These are phyloP conservation scores for Blepharisma japonicum DNA, from an alignment of 73 alveolate species.

Conservation along the genomic window DNA sequence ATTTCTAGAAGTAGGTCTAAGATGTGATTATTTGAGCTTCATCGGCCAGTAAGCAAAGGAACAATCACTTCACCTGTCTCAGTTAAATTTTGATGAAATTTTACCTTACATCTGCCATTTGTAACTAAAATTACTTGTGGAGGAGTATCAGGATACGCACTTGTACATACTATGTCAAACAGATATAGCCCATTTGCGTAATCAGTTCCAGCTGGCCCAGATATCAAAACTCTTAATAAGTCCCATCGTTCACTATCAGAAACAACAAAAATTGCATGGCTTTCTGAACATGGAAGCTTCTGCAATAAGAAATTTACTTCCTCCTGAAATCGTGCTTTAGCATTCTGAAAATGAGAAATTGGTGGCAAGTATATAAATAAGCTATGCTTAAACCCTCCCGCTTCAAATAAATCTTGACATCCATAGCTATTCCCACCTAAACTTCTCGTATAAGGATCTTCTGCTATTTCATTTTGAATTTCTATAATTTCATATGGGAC, in stretches of 20 bases:
- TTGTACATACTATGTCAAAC: slow-evolving; percentile 87
- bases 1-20: slow-evolving; percentile 85
- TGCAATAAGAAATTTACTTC: neutral
- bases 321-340: neutral
- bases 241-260: slow-evolving; percentile 88
- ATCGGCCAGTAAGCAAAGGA: slow-evolving; percentile 90
- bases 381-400: slow-evolving; percentile 11
- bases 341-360: neutral
- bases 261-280: slow-evolving; percentile 91
- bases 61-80: slow-evolving; percentile 94
- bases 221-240: slow-evolving; percentile 87
- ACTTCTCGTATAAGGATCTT: too few species aligned
- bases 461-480: neutral
- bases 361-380: neutral
- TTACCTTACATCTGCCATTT: slow-evolving; percentile 84
- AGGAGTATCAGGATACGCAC: slow-evolving; percentile 88
- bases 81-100: slow-evolving; percentile 94
- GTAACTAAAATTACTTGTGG: slow-evolving; percentile 92
- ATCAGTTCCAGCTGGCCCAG: slow-evolving; percentile 96
- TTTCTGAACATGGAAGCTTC: slow-evolving; percentile 89
- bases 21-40: slow-evolving; percentile 98
- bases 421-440: too few species aligned
- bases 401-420: neutral
- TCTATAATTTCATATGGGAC: neutral
- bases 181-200: slow-evolving; percentile 96